phyloP scores from a whole-genome alignment of 164 flowering plant genomes.

The Nelumbo lutea region DNA sequence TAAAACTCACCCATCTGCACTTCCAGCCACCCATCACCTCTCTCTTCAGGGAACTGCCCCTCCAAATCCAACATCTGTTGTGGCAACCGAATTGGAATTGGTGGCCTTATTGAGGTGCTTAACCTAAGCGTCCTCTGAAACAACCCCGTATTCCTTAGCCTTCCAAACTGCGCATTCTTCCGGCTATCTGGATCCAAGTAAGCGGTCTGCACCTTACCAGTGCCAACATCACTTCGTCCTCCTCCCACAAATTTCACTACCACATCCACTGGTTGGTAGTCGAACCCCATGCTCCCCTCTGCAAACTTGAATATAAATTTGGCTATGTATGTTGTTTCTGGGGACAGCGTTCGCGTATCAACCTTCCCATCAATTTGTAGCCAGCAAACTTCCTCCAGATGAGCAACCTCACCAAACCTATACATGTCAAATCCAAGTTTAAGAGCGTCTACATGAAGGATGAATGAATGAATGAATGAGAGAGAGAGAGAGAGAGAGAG shows the following conservation, averaged over 20 bases:
- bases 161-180: too few species aligned
- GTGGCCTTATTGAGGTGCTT: too few species aligned
- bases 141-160: too few species aligned
- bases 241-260: conserved; percentile 13
- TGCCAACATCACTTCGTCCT: too few species aligned
- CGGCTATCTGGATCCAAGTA: background rate
- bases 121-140: too few species aligned
- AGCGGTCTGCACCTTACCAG: background rate
- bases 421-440: background rate
- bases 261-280: conserved; percentile 15
- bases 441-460: too few species aligned
- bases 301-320: conserved; percentile 26
- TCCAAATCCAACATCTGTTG: too few species aligned
- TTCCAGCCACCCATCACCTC: conserved; percentile 61
- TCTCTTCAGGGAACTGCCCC: conserved; percentile 18
- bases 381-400: conserved; percentile 35
- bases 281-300: conserved; percentile 14
- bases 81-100: too few species aligned
- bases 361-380: conserved; percentile 35
- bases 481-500: too few species aligned
- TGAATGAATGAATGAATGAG: too few species aligned
- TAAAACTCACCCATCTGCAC: conserved; percentile 50
- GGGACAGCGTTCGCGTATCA: conserved; percentile 24
- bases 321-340: conserved; percentile 25
- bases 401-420: conserved; percentile 44